Evolutionary conservation across 495 filamentous ascomycete genomes (phyloP), one percentile per base, ranked within the genome.

Genomic region (Penicillium macrosclerotiorum): DNA sequence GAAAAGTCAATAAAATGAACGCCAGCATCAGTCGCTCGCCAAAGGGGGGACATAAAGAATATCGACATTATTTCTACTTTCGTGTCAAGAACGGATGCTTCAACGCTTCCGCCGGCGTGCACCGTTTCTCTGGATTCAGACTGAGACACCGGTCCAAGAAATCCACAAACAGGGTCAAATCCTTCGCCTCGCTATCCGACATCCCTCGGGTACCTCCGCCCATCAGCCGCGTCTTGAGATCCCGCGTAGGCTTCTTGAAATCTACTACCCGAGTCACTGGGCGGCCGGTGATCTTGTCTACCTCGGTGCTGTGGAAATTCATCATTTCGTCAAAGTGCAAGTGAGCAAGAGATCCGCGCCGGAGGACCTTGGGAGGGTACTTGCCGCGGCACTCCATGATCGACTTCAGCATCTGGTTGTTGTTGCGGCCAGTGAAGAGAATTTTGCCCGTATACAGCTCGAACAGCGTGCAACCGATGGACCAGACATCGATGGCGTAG

Each of bases 381-480:
- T 91, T 95, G 65, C 94, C 93, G 30, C 94, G 84, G 55, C 90
- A 92, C 60, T 97, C 94, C 84, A 95, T 93, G 55, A 98, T 93
- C 11, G 87, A 84, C 43, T 86, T 84, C 11, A 98, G 78, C 93
- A 97, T 97, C 64, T 95, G 89, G 61, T 98, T 97, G 74, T 98
- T 98, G 71, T 88, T 90, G 43, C 86, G 83, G 34, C 94, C 93
- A 2, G 85, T 89, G 69, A 98, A 98, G 31, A 98, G 76, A 47
- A 98, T 96, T 67, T 96, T 95, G 47, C 94, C 92, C 0, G 94
- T 96, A 74, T 91, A 96, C 22, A 98, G 75, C 67, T 98, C 93
- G 66, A 92, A 98, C 19, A 98, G 72, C 17, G 93, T 98, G 68
- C 94, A 97, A 12, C 93, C 93, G 53, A 96, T 88, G 9, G 91